phyloP scores from a whole-genome alignment of 345 rosid species.

The Euphorbia pulcherrima region DNA sequence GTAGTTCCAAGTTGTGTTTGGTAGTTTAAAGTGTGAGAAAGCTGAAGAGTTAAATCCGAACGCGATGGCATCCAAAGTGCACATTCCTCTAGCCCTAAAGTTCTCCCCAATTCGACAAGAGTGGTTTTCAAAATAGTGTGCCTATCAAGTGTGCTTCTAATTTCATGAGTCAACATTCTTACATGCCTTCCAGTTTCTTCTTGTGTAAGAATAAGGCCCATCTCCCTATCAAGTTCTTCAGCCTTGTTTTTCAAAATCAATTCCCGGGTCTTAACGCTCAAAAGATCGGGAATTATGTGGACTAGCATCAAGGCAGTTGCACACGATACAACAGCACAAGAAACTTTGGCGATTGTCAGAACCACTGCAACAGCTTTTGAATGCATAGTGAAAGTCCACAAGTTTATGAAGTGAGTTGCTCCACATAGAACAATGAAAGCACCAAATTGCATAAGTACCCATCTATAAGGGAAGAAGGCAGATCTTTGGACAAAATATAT shows the following conservation, averaged over 20 bases:
- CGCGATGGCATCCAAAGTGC: slow-evolving; percentile 95
- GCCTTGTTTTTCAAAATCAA: slow-evolving; percentile 71
- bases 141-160: slow-evolving; percentile 84
- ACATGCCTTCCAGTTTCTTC: slow-evolving; percentile 94
- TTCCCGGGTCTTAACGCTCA: slow-evolving; percentile 80
- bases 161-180: slow-evolving; percentile 93
- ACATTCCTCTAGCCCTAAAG: slow-evolving; percentile 79
- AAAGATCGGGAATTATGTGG: slow-evolving; percentile 83
- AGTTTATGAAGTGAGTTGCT: slow-evolving; percentile 82
- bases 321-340: slow-evolving; percentile 87
- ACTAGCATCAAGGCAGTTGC: slow-evolving; percentile 85
- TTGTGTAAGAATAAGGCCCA: slow-evolving; percentile 83
- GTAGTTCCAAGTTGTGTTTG: slow-evolving; percentile 58
- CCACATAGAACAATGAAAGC: slow-evolving; percentile 94
- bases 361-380: slow-evolving; percentile 77
- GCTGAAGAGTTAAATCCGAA: slow-evolving; percentile 53
- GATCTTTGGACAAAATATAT: slow-evolving; percentile 85
- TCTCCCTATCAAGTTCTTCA: slow-evolving; percentile 84
- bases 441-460: slow-evolving; percentile 97
- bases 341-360: slow-evolving; percentile 73
- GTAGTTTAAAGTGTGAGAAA: slow-evolving; percentile 67
- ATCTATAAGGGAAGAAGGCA: slow-evolving; percentile 84
- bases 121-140: slow-evolving; percentile 80
- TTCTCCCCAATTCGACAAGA: slow-evolving; percentile 84
- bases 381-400: slow-evolving; percentile 80